A percentile compares a stretch with the other conserved stretches of the same genome.
Conservation (phyloP, 192 early-diverging fungal species). For the Spizellomyces sp. region DNA sequence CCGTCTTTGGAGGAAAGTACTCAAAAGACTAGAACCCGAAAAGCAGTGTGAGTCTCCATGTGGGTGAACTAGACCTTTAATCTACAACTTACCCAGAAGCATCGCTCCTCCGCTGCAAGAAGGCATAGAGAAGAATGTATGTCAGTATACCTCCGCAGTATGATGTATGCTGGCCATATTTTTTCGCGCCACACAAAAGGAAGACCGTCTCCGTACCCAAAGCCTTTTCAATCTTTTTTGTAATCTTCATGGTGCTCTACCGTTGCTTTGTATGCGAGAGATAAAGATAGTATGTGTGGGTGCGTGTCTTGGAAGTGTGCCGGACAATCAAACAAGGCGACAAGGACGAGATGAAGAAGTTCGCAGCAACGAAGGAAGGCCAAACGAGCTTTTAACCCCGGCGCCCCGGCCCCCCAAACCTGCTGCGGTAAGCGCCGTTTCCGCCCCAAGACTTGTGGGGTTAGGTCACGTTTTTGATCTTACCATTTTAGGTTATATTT, state of each 20-base stretch:
- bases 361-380: background rate
- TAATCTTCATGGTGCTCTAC: constrained; percentile 47
- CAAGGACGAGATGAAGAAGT: background rate
- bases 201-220: constrained; percentile 12
- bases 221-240: constrained; percentile 51
- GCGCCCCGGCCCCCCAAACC: background rate
- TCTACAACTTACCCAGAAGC: constrained; percentile 42
- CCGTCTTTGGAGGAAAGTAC: constrained; percentile 99
- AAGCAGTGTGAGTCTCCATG: no score
- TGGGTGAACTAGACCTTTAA: background rate
- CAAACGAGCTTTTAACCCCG: background rate
- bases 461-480: no score
- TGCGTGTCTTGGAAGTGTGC: background rate
- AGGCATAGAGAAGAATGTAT: background rate
- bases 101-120: constrained; percentile 40
- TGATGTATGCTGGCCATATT: no score
- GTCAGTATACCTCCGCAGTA: no score
- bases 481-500: no score
- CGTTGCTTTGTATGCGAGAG: background rate
- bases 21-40: constrained; percentile 74
- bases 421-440: no score
- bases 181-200: background rate
- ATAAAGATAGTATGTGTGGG: background rate
- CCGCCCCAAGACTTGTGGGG: no score
- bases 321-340: background rate